These are phyloP conservation scores for Termitomyces sp. DNA, from an alignment of 768 basidiomycete genomes.

Conservation along the genomic window DNA sequence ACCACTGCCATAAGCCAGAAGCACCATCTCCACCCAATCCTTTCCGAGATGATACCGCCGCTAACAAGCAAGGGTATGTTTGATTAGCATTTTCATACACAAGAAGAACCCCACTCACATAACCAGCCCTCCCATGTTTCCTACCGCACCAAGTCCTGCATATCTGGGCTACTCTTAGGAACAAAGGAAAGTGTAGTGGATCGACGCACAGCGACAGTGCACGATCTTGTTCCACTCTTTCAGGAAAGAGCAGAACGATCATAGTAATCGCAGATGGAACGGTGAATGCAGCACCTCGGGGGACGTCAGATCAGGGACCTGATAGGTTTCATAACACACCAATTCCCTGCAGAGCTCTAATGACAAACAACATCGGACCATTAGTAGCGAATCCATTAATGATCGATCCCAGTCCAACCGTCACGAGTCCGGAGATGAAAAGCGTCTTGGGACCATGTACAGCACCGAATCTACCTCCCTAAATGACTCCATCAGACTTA, in stretches of 20 bases:
- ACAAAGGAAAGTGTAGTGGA: too few relatives aligned
- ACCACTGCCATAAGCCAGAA: slow-evolving; percentile 41
- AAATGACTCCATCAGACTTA: not conserved
- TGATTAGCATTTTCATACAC: not conserved
- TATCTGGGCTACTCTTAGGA: slow-evolving; percentile 26
- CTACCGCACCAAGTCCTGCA: slow-evolving; percentile 39
- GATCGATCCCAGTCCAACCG: slow-evolving; percentile 35
- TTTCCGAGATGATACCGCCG: slow-evolving; percentile 34
- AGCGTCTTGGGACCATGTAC: slow-evolving; percentile 28
- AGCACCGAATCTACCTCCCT: slow-evolving; percentile 27
- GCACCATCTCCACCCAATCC: slow-evolving; percentile 37
- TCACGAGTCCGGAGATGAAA: slow-evolving; percentile 34
- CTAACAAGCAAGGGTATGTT: slow-evolving; percentile 20
- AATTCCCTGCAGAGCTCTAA: slow-evolving; percentile 45
- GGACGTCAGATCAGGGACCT: not conserved
- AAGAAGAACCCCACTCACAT: slow-evolving; percentile 7
- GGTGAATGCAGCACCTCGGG: slow-evolving; percentile 24
- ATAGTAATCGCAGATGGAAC: slow-evolving; percentile 41
- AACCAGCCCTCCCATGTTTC: slow-evolving; percentile 18
- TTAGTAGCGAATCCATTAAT: slow-evolving; percentile 34
- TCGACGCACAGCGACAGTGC: slow-evolving; percentile 26
- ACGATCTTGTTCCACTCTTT: slow-evolving; percentile 35
- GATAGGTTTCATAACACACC: slow-evolving; percentile 15
- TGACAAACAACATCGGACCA: slow-evolving; percentile 38
- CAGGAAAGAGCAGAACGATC: slow-evolving; percentile 42